phyloP scores from a whole-genome alignment of 371 early-diverging fungal genomes.

The Rhizopus delemar region DNA sequence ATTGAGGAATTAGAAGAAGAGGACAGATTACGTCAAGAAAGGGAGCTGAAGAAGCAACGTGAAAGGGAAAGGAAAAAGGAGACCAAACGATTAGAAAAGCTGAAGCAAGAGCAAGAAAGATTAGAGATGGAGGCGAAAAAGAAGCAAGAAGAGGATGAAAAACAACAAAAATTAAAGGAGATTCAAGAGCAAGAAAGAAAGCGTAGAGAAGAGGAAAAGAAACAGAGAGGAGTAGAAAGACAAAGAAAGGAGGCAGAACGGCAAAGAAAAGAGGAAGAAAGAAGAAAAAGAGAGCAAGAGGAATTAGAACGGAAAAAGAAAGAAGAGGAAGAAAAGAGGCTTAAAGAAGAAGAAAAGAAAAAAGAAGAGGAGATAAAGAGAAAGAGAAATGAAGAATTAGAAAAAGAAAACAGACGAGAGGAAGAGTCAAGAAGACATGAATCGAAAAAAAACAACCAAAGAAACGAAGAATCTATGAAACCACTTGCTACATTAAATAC shows the following conservation, averaged over 20 bases:
- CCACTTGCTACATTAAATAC: slow-evolving; percentile 2
- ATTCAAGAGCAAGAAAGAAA: slow-evolving; percentile 53
- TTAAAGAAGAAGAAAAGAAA: slow-evolving; percentile 55
- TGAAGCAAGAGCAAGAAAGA: slow-evolving; percentile 40
- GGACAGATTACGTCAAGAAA: slow-evolving; percentile 66
- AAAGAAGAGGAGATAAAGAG: slow-evolving; percentile 51
- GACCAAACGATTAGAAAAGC: slow-evolving; percentile 50
- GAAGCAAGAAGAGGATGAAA: slow-evolving; percentile 41
- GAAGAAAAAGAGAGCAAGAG: slow-evolving; percentile 13
- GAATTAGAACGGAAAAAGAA: slow-evolving; percentile 8
- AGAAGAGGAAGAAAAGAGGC: slow-evolving; percentile 53
- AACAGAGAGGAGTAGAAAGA: slow-evolving; percentile 32
- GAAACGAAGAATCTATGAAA: not conserved
- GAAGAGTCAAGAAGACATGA: slow-evolving; percentile 21
- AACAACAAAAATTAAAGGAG: slow-evolving; percentile 35
- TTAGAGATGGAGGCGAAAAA: slow-evolving; percentile 42
- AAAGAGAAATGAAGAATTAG: slow-evolving; percentile 42
- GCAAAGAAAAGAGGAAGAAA: slow-evolving; percentile 28
- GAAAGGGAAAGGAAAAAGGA: slow-evolving; percentile 67
- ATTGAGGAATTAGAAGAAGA: slow-evolving; percentile 79
- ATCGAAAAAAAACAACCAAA: not conserved
- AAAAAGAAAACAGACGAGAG: slow-evolving; percentile 28
- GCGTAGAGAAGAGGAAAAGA: slow-evolving; percentile 42
- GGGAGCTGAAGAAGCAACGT: slow-evolving; percentile 61
- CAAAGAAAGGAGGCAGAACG: slow-evolving; percentile 30